Evolutionary conservation across 2,329 filamentous ascomycete genomes (phyloP).

Genomic region (Rugonectria rugulosa): DNA sequence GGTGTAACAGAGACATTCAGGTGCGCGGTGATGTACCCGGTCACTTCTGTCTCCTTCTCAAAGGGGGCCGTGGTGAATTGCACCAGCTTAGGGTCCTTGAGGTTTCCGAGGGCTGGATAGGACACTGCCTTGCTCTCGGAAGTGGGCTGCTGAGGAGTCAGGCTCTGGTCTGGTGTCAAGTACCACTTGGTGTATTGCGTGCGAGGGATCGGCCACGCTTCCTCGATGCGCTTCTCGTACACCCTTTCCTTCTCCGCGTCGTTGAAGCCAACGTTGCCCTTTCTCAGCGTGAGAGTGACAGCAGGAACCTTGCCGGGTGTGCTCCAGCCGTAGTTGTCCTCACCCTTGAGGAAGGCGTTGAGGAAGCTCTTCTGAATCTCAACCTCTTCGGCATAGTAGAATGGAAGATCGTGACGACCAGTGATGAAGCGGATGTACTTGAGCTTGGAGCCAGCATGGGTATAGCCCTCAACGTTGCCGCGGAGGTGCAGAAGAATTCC

Average conservation of each 20-base stretch:
- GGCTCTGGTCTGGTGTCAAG: constrained; percentile 56
- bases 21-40: constrained; percentile 70
- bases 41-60: constrained; percentile 71
- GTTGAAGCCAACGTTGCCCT: constrained; percentile 73
- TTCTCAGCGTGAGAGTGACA: constrained; percentile 68
- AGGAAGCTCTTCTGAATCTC: constrained; percentile 73
- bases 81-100: constrained; percentile 61
- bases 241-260: constrained; percentile 65
- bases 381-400: constrained; percentile 75
- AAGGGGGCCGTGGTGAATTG: constrained; percentile 67
- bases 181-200: constrained; percentile 70
- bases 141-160: constrained; percentile 37
- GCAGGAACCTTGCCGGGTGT: constrained; percentile 61
- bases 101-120: constrained; percentile 66
- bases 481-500: constrained; percentile 73
- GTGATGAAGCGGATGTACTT: constrained; percentile 76
- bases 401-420: constrained; percentile 74
- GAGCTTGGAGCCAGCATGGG: constrained; percentile 67
- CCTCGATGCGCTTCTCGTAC: constrained; percentile 64
- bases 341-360: constrained; percentile 73
- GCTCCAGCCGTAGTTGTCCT: constrained; percentile 66
- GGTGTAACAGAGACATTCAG: constrained; percentile 70
- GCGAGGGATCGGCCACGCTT: constrained; percentile 71
- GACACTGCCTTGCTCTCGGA: constrained; percentile 51
- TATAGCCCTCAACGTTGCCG: constrained; percentile 73